Conservation (phyloP, 306 rosid species). For the peach (Prunus persica) region DNA sequence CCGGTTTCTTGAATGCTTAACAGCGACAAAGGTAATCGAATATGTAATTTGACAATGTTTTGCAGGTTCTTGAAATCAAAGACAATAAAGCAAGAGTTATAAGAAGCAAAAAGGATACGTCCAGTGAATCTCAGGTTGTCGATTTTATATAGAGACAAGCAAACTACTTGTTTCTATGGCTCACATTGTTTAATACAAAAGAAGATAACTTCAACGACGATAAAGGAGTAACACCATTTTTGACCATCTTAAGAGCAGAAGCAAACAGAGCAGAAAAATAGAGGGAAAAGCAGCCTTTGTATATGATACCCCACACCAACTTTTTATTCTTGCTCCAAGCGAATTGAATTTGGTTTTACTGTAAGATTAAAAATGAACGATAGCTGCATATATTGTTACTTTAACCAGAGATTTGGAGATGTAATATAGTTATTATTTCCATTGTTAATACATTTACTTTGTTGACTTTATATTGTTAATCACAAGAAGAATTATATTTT, state of each 20-base stretch:
- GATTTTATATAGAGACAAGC: conserved; percentile 44
- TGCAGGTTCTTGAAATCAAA: conserved; percentile 80
- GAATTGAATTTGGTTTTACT: not conserved
- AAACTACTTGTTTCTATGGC: not conserved
- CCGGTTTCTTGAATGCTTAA: not conserved
- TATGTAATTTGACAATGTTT: conserved; percentile 12
- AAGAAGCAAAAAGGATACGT: conserved; percentile 56
- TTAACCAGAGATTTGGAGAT: not conserved
- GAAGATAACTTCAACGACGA: not conserved
- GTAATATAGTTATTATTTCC: not conserved
- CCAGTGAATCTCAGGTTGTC: conserved; percentile 50
- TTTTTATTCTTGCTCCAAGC: not conserved
- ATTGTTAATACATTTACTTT: not conserved
- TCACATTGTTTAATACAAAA: not conserved
- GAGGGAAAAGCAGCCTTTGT: not conserved
- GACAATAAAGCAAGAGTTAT: conserved; percentile 64
- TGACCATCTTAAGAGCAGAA: conserved; percentile 1
- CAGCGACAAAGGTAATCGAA: conserved; percentile 2
- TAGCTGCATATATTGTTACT: not conserved
- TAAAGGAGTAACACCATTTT: conserved; percentile 6
- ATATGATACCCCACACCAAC: not conserved
- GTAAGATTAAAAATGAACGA: not conserved
- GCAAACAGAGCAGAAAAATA: not conserved
- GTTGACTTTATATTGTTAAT: no score
- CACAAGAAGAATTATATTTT: no score